Evolutionary conservation across 495 filamentous ascomycete species (phyloP).

Genomic region (Trichoderma erinaceum): DNA sequence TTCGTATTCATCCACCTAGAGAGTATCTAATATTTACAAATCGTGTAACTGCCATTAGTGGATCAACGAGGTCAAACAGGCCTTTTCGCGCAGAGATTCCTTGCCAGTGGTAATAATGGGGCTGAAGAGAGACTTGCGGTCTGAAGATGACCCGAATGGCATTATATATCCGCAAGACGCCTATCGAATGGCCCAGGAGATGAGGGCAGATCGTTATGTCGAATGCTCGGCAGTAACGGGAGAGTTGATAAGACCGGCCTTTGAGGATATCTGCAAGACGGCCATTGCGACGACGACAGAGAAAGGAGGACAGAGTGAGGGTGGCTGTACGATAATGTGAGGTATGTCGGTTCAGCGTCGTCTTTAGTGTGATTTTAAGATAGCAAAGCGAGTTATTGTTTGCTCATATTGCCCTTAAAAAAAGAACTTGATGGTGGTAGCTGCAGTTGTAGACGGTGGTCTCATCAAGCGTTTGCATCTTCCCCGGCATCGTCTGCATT

Average conservation of each 20-base stretch:
- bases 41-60: conserved; percentile 45
- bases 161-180: conserved; percentile 70
- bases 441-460: neutral
- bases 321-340: conserved; percentile 36
- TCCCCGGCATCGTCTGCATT: conserved; percentile 20
- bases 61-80: conserved; percentile 57
- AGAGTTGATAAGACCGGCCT: conserved; percentile 63
- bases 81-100: conserved; percentile 53
- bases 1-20: conserved; percentile 8
- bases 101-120: conserved; percentile 74
- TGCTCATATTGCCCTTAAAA: neutral
- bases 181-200: conserved; percentile 68
- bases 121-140: conserved; percentile 72
- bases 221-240: conserved; percentile 89
- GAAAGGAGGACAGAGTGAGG: conserved; percentile 40
- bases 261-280: conserved; percentile 71
- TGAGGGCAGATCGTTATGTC: conserved; percentile 80
- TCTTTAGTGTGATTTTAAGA: neutral
- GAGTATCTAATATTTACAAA: neutral
- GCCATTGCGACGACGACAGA: conserved; percentile 54
- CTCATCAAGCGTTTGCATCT: conserved; percentile 16
- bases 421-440: neutral
- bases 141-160: conserved; percentile 54
- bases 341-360: neutral
- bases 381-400: neutral